phyloP scores from a whole-genome alignment of 164 flowering plant species.

The grape (Vitis vinifera) region DNA sequence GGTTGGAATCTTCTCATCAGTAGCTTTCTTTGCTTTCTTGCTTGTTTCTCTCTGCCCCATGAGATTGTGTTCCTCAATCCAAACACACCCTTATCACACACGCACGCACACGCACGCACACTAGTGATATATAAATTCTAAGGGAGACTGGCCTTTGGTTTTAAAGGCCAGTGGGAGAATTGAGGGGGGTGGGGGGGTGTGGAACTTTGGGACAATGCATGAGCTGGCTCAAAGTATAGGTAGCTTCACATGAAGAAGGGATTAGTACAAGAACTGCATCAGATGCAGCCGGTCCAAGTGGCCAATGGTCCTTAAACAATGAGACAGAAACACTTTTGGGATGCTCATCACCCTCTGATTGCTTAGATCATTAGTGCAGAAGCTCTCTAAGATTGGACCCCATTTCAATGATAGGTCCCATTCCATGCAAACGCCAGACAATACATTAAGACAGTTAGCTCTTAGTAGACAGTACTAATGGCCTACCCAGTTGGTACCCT shows the following conservation, averaged over 20 bases:
- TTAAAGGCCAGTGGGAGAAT: no score
- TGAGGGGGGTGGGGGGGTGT: no score
- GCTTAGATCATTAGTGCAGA: conserved; percentile 4
- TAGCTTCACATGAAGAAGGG: conserved; percentile 5
- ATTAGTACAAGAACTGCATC: not conserved
- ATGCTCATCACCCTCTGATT: conserved; percentile 11
- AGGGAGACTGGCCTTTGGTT: no score
- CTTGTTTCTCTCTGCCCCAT: conserved; percentile 1
- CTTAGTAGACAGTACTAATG: conserved; percentile 3
- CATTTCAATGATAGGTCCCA: conserved; percentile 13
- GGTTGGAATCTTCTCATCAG: conserved; percentile 19
- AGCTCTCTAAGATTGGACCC: not conserved
- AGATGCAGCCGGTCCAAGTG: conserved; percentile 1
- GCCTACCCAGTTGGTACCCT: conserved; percentile 21
- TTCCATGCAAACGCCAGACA: conserved; percentile 17
- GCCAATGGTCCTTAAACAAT: conserved; percentile 19
- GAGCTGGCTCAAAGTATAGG: conserved; percentile 12
- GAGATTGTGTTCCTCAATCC: not conserved
- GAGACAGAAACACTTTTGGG: conserved; percentile 4
- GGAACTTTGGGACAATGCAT: conserved; percentile 10
- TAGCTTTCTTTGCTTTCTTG: not conserved
- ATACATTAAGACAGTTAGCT: conserved; percentile 14
- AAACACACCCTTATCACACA: not conserved
- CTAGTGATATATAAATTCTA: no score
- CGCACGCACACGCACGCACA: no score